Base-by-base conservation (phyloP, 345 rosid species). In the Lenwebbia sp. region DNA sequence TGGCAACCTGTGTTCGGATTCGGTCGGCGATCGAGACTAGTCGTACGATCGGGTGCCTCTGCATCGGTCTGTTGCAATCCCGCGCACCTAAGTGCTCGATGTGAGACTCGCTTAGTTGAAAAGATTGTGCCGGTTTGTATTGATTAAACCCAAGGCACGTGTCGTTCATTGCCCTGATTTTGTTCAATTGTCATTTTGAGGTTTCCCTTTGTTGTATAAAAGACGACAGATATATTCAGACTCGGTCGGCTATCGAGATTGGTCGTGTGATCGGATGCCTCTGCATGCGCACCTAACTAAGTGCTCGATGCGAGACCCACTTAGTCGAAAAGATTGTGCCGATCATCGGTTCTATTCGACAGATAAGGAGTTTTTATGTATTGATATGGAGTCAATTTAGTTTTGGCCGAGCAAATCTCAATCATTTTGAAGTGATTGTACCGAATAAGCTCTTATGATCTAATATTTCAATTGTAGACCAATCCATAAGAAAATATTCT, bases 251-350 rank as follows among this genome's bases (percentile, higher is more conserved):
- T 1, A 62, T 28, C 40, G 19, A 14, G 40, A 62, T 37, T 3
- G 21, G 40, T 28, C 1, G 40, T 28, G 40, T 5, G 0, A 62
- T 60, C 2, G 28, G 22, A 6, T n/a, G 33, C 33, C 7, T n/a
- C 9, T n/a, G 1, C 70, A 13, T 7, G 0, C 2, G 1, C 40
- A 28, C 40, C 74, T 28, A 60, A 28, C 7, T 28, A 28, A 60
- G 37, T 14, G 40, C 74, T 60, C 5, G 1, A 28, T 60, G 74
- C 30, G 74, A 28, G 74, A 60, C 40, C 5, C 40, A 28, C 40
- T 60, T 4, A 0, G 10, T 0, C 1, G 0, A 0, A 60, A 60
- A 28, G 40, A 60, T 60, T 14, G 21, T 26, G 40, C 21, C 40
- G 2, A 2, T 14, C 74, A 1, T 28, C 37, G 7, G 33, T 14